A percentile compares a stretch with the other conserved stretches of the same genome.
These are phyloP conservation scores for Trichoderma atrobrunneum DNA, from an alignment of 2,329 filamentous ascomycete genomes.

Conservation along the genomic window DNA sequence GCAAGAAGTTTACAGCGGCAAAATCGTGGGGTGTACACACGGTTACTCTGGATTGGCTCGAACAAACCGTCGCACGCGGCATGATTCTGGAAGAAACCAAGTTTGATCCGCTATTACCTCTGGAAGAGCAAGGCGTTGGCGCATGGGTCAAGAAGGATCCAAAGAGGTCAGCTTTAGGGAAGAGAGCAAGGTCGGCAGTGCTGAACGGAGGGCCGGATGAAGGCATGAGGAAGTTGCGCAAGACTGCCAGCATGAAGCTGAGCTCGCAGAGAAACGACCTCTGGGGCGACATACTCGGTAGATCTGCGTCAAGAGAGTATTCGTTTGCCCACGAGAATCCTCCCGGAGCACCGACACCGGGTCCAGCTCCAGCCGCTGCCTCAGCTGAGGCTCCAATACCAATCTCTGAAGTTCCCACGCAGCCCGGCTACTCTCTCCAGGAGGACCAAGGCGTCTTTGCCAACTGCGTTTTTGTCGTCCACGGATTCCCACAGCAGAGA, in stretches of 20 bases:
- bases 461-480: conserved; percentile 56
- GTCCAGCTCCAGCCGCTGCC: conserved; percentile 19
- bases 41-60: conserved; percentile 81
- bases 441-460: conserved; percentile 47
- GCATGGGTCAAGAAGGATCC: conserved; percentile 63
- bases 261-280: conserved; percentile 75
- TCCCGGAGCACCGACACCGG: background rate
- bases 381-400: background rate
- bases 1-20: conserved; percentile 90
- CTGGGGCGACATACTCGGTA: conserved; percentile 84
- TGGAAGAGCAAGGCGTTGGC: conserved; percentile 69
- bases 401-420: conserved; percentile 12
- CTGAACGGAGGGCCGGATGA: conserved; percentile 42
- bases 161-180: conserved; percentile 50
- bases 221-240: conserved; percentile 76
- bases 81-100: conserved; percentile 88
- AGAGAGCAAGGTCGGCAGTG: conserved; percentile 55
- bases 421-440: conserved; percentile 13
- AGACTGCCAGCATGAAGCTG: conserved; percentile 82
- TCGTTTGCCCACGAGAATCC: conserved; percentile 31
- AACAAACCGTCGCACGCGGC: conserved; percentile 76
- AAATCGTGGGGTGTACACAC: conserved; percentile 75
- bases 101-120: conserved; percentile 72
- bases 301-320: conserved; percentile 35
- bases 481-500: conserved; percentile 56